Base-by-base conservation (phyloP, 805 yeast species). In the Ogataea populi-albae region DNA sequence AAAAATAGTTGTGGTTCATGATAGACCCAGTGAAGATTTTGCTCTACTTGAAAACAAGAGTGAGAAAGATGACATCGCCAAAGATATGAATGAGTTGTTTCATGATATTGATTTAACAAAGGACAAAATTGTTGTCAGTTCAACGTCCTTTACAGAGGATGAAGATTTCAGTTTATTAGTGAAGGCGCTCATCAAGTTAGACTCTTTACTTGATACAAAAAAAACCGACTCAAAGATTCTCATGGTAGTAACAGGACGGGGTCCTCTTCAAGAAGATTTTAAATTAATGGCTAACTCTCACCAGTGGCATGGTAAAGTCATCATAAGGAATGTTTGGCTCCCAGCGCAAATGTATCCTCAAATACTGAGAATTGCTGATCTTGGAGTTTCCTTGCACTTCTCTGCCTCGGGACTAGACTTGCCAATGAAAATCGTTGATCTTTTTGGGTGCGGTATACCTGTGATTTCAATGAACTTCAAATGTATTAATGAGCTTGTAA, bases 351-450 rank as follows among this genome's bases (percentile, higher is more conserved):
- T 86, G 38, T 93, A 93, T 57, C 96, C 96, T 0, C 59, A 66
- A 34, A 64, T 93, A 1, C 57, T 93, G 20, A 79, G 80, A 3
- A 63, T 78, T 3, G 91, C 96, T 3, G 96, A 93, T 54, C 55
- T 89, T 23, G 98, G 96, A 2, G 71, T 93, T 2, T 91, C 98
- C 1, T 65, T 93, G 43, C 99, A 93, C 59, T 75, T 81, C 4
- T 89, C 98, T 0, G 83, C 95, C 29, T 84, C 95, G 30, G 98
- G 99, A 0, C 69, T 85, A 38, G 99, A 93, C 54, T 69, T 93
- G 39, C 99, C 99, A 1, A 93, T 93, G 99, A 93, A 93, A 59
- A 85, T 93, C 23, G 81, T 91, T 5, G 99, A 93, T 54, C 79
- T 91, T 74, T 89, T 91, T 66, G 98, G 98, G 0, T 85, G 93